Base-by-base conservation (phyloP, 306 rosid genomes). In the Cotoneaster glaucophyllus region DNA sequence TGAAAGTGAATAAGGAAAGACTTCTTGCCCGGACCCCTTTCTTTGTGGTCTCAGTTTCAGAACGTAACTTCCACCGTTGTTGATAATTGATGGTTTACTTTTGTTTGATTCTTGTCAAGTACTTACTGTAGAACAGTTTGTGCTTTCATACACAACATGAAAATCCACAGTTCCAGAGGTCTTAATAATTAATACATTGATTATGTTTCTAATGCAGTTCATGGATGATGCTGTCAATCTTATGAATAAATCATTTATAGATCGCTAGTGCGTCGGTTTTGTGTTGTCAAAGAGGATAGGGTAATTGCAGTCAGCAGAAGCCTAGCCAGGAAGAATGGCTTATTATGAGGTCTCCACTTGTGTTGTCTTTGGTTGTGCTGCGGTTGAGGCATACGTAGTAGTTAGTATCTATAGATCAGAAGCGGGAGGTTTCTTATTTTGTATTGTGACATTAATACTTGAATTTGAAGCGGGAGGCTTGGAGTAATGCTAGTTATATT, bases 201-300 rank as follows among this genome's bases (percentile, higher is more conserved):
- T 67, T 7, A 32, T 76, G 76, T 69, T 70, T 83, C 41, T 84
- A 24, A n/a, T 84, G 90, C 93, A 94, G 98, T 85, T 91, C 87
- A 87, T 94, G 98, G 98, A 94, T 69, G 89, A 87, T 3, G 98
- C 98, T 1, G 96, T 94, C 69, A 86, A 80, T 70, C 96, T 94
- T 48, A 94, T 94, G 98, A 88, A 94, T 79, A 94, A 90, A 81
- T 91, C 98, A 31, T 94, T 91, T 67, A 86, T 90, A 69, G 98
- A 94, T 77, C 97, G 94, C 57, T 94, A 83, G 86, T 41, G 53
- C 8, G 8, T 5, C 4, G 24, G 21, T 77, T 67, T 79, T 45
- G 21, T 28, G 59, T 64, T 53, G 43, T 39, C 48, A 67, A 67
- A 43, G 37, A 62, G 80, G 76, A 78, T 67, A 26, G 76, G 76